Evolutionary conservation across 305 asterid genomes (phyloP).

Genomic region (Fraxinus xanthoxyloides): DNA sequence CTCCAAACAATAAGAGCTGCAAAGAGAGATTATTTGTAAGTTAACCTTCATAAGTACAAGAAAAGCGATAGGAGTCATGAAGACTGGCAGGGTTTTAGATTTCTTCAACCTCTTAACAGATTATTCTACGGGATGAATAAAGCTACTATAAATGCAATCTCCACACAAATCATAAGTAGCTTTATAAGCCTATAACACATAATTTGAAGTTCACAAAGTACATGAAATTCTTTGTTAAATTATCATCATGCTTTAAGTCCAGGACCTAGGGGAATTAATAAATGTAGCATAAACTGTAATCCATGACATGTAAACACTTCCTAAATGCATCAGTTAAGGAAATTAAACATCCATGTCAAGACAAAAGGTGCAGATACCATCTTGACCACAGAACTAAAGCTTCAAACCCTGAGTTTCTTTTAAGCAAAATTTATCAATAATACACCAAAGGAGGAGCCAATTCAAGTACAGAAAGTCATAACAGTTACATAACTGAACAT

Average conservation of each 20-base stretch:
- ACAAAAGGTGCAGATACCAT: background rate
- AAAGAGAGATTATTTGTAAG: slow-evolving; percentile 21
- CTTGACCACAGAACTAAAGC: background rate
- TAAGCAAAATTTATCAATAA: background rate
- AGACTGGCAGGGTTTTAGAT: slow-evolving; percentile 7
- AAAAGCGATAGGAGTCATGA: slow-evolving; percentile 2
- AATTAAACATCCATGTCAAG: background rate
- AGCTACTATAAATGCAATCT: background rate
- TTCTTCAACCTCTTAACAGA: background rate
- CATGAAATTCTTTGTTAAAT: background rate
- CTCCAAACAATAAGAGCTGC: slow-evolving; percentile 95
- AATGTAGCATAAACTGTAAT: slow-evolving; percentile 7
- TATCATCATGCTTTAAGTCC: background rate
- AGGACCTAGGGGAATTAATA: background rate
- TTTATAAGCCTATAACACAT: background rate
- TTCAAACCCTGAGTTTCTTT: background rate
- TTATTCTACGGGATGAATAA: slow-evolving; percentile 11
- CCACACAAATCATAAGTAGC: slow-evolving; percentile 3
- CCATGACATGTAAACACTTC: background rate
- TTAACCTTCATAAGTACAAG: slow-evolving; percentile 12
- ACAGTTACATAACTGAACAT: background rate
- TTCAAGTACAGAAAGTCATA: background rate
- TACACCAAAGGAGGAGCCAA: background rate
- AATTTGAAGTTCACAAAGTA: background rate
- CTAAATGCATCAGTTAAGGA: background rate